Base-by-base conservation (phyloP, 352 stramenopile genomes). In the Globisporangium radiosum region DNA sequence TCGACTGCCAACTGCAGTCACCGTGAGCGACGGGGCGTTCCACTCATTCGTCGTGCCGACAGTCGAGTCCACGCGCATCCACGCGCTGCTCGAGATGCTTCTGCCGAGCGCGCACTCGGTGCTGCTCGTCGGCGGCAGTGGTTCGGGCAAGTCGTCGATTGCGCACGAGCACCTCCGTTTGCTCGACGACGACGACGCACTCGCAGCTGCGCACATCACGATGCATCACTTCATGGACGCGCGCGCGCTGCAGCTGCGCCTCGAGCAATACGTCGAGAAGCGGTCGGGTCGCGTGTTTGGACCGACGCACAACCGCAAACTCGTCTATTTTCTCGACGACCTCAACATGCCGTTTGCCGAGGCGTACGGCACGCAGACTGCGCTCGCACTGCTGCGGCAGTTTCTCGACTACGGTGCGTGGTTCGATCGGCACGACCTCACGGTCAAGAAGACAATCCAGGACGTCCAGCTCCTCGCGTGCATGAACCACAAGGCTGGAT, bases 401-500 rank as follows among this genome's bases (percentile, higher is more conserved):
- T 94, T 87, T 63, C 94, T 97, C 72, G 92, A 98, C 59, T 97
- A 97, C 57, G 72, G 74, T 11, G 77, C 81, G 17, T 97, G 90
- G 90, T 98, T 93, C 57, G 92, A 98, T 59, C 85, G 91, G 0
- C 68, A 81, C 7, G 90, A 98, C 47, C 64, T 96, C 0, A 74
- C 78, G 1, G 69, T 89, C 43, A 96, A 95, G 66, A 97, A 95
- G 48, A 71, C 76, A 0, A 92, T 98, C 37, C 72, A 95, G 14
- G 92, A 97, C 42, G 76, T 95, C 5, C 88, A 97, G 56, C 86
- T 97, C 33, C 57, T 97, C 10, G 70, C 68, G 2, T 86, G 75
- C 13, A 97, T 97, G 92, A 97, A 97, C 66, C 85, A 91, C 61
- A 97, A 96, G 52, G 78, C 82, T 0, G 91, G 91, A 0, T 94